These are phyloP conservation scores for Myriangium duriaei DNA, from an alignment of 2,329 filamentous ascomycete species.

Conservation along the genomic window DNA sequence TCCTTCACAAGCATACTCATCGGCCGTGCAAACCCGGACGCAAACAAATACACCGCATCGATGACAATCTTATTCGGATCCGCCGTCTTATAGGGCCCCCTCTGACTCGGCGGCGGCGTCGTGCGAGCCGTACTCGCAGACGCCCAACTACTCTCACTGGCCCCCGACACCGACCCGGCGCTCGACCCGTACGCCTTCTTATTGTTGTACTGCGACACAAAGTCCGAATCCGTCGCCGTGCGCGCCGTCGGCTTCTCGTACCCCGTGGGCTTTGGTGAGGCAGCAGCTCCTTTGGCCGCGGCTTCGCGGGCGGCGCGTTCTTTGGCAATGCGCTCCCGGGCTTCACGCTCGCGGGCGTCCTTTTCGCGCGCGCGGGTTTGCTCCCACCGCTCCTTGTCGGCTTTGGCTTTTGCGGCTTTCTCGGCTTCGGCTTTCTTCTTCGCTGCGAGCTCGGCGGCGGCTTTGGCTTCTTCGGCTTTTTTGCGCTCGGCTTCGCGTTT, in stretches of 20 bases:
- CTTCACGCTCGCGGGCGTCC: slow-evolving; percentile 36
- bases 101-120: slow-evolving; percentile 66
- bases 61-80: slow-evolving; percentile 96
- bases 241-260: slow-evolving; percentile 41
- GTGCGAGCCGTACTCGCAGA: slow-evolving; percentile 76
- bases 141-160: slow-evolving; percentile 76
- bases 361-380: slow-evolving; percentile 36
- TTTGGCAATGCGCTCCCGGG: slow-evolving; percentile 33
- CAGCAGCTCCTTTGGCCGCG: slow-evolving; percentile 24
- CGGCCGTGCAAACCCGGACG: slow-evolving; percentile 79
- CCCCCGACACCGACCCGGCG: slow-evolving; percentile 33
- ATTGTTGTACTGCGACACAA: slow-evolving; percentile 4
- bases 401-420: slow-evolving; percentile 31
- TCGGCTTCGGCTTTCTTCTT: slow-evolving; percentile 34
- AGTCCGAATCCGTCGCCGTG: slow-evolving; percentile 17
- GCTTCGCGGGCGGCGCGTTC: slow-evolving; percentile 27
- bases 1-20: slow-evolving; percentile 80
- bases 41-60: slow-evolving; percentile 83
- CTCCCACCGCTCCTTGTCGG: slow-evolving; percentile 40
- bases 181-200: slow-evolving; percentile 1
- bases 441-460: slow-evolving; percentile 45
- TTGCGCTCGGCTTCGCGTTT: slow-evolving; percentile 50
- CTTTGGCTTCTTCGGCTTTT: slow-evolving; percentile 46
- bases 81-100: slow-evolving; percentile 70
- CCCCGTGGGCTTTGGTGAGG: slow-evolving; percentile 20